phyloP scores from a whole-genome alignment of 192 early-diverging fungal genomes.

The Coemansia sp. region DNA sequence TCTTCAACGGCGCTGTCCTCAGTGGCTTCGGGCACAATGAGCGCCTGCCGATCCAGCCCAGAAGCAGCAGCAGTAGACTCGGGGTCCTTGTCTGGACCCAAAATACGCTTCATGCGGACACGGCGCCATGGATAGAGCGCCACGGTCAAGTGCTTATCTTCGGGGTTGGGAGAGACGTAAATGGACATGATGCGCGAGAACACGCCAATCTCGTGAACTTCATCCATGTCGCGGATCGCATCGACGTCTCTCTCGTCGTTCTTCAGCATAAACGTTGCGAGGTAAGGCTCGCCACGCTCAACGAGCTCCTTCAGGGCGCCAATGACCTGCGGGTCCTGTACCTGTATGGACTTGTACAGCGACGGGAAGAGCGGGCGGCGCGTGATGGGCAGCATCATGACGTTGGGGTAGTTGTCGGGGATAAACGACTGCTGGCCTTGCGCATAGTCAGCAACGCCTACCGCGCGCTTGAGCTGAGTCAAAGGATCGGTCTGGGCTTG shows the following conservation, averaged over 20 bases:
- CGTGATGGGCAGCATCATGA: conserved; percentile 90
- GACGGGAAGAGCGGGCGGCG: conserved; percentile 93
- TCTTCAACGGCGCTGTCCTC: conserved; percentile 6
- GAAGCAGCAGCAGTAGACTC: neutral
- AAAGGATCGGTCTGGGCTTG: conserved; percentile 24
- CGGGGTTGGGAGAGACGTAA: conserved; percentile 74
- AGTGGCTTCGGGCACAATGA: neutral
- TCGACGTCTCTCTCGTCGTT: conserved; percentile 88
- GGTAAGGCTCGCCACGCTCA: conserved; percentile 92
- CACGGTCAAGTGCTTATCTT: conserved; percentile 84
- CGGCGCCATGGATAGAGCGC: conserved; percentile 95
- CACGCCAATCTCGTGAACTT: conserved; percentile 89
- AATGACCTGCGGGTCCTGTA: conserved; percentile 91
- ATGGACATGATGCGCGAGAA: conserved; percentile 97
- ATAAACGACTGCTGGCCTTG: conserved; percentile 73
- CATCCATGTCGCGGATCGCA: conserved; percentile 66
- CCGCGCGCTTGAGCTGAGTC: conserved; percentile 49
- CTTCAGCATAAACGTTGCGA: conserved; percentile 92
- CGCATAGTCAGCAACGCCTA: conserved; percentile 62
- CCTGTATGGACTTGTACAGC: conserved; percentile 97
- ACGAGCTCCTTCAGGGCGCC: conserved; percentile 88
- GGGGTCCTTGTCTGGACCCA: conserved; percentile 2
- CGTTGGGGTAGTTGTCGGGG: conserved; percentile 90
- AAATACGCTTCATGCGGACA: conserved; percentile 67
- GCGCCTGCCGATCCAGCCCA: neutral